Evolutionary conservation across 2,329 filamentous ascomycete species (phyloP).

Genomic region (Leptodontidium sp.): DNA sequence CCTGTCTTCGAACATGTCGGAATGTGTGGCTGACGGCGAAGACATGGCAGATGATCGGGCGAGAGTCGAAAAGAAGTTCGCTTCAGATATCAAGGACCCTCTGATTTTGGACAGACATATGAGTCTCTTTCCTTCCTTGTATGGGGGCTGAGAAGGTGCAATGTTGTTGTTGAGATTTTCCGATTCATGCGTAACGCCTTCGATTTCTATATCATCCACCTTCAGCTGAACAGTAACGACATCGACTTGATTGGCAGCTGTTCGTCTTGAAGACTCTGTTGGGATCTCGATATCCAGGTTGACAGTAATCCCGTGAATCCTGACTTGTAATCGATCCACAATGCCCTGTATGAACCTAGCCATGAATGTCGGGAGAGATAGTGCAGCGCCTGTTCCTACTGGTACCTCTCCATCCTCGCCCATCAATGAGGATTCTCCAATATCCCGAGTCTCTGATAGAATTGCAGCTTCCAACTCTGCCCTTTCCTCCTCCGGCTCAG

Average conservation of each 20-base stretch:
- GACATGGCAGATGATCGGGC: constrained; percentile 65
- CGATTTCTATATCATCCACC: constrained; percentile 70
- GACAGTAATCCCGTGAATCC: constrained; percentile 70
- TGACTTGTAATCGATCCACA: constrained; percentile 73
- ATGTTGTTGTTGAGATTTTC: constrained; percentile 41
- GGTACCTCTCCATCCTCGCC: constrained; percentile 68
- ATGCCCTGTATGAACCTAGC: constrained; percentile 78
- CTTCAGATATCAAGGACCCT: constrained; percentile 72
- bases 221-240: constrained; percentile 70
- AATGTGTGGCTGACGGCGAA: constrained; percentile 62
- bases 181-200: constrained; percentile 63
- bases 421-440: constrained; percentile 66
- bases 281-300: constrained; percentile 69
- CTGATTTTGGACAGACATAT: constrained; percentile 69
- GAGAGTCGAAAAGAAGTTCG: constrained; percentile 68
- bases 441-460: constrained; percentile 66
- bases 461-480: constrained; percentile 74
- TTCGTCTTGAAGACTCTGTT: constrained; percentile 51
- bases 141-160: constrained; percentile 41
- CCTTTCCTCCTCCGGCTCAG: constrained; percentile 71
- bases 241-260: constrained; percentile 55
- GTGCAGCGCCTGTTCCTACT: constrained; percentile 73
- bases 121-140: constrained; percentile 71
- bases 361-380: constrained; percentile 75
- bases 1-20: constrained; percentile 50